Base-by-base conservation (phyloP, 179 eudicot species). In the Spergularia azorica region DNA sequence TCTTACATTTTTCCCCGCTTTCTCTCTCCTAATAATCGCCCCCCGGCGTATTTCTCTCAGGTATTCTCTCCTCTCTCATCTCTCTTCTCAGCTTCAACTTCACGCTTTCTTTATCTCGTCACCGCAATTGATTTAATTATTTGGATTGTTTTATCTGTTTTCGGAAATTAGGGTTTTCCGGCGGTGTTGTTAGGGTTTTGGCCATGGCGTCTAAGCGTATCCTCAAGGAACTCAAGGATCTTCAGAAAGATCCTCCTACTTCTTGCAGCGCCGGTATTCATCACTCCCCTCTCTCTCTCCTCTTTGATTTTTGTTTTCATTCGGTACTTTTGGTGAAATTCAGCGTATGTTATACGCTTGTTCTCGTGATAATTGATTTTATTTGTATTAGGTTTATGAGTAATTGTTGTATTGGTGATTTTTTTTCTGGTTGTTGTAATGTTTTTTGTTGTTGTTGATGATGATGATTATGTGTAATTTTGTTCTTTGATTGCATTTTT, bases 241-340 rank as follows among this genome's bases (percentile, higher is more conserved):
- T 86, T 9, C 87, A 84, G 85, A 86, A 83, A 55, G 88, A 83
- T 79, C 83, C 86, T 83, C 86, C 88, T 5, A 83, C 88, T 71
- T 86, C 88, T 26, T 86, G 85, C 80, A 86, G 83, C 64, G 87
- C 89, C 60, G 85, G 89, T 86, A 84, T 57, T 61, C 50, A 0
- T 38, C 71, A 36, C 71, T 32, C 6, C 21, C 10, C 6, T 57
- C 51, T 54, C 15, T 18, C 16, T 14, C 3, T 36, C 17, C 15
- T 41, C 18, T 38, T 8, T 10, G 6, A 36, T 21, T 5, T 8
- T 20, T 14, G 2, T 65, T 13, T 61, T 13, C 57, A 70, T 62
- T 56, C 38, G 32, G 32, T 26, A 26, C 32, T 26, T 26, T 26
- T 26, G 0, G 32, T 26, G 32, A 26, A 26, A 26, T 26, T 26